Evolutionary conservation across 2,329 filamentous ascomycete genomes (phyloP), one percentile per base, ranked within the genome.

Genomic region (Fusarium buharicum): DNA sequence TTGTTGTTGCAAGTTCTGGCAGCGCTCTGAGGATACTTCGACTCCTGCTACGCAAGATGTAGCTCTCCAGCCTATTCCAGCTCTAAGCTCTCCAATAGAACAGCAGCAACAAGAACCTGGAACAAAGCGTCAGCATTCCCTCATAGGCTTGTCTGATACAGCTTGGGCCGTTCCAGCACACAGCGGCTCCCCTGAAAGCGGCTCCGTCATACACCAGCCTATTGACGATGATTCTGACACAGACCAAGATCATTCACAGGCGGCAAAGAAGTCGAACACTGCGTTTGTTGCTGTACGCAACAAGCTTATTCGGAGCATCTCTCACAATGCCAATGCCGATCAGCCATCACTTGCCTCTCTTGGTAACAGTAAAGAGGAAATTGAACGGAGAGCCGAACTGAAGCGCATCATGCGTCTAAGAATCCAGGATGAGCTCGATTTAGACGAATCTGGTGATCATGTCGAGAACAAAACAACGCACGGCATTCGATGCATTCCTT

Each of bases 351-450:
- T 74, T 30, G 74, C 75, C 4, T 78, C 78, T 14, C 72, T 79
- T 28, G 79, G 81, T 12, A 78, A 76, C 44, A 84, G 79, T 41
- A 76, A 84, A 20, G 83, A 85, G 59, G 82, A 85, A 61, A 67
- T 84, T 38, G 81, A 83, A 47, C 78, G 84, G 24, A 78, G 84
- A 62, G 84, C 83, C 24, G 84, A 87, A 63, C 71, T 87, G 50
- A 83, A 79, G 63, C 78, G 84, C 17, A 74, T 86, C 9, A 81
- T 84, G 71, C 81, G 82, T 44, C 82, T 81, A 63, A 79, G 84
- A 59, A 86, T 87, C n/a, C 82, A 83, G 59, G 80, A 85, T 38
- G 85, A 87, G 64, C 75, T 87, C 4, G 78, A 81, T 40, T 79
- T 73, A 34, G 83, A 84, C 33, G 73, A 77, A 31, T 68, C 72